phyloP scores from a whole-genome alignment of 495 filamentous ascomycete genomes.

The Podospora pseudoanserina region DNA sequence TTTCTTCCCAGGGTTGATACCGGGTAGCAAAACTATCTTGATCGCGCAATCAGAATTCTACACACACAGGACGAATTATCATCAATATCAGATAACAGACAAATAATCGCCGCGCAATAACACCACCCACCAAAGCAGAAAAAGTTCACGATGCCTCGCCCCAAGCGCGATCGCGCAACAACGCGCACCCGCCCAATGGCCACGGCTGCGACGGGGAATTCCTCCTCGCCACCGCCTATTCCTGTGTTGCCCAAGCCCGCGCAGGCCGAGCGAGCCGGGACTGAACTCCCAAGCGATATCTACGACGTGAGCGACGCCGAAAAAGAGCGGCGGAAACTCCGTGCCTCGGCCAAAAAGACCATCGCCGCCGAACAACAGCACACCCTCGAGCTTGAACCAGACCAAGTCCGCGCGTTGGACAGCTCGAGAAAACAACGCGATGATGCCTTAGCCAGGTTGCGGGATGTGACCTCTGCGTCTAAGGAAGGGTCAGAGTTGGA shows the following conservation, averaged over 20 bases:
- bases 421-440: slow-evolving; percentile 35
- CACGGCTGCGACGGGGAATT: background rate
- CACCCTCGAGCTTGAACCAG: slow-evolving; percentile 19
- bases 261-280: background rate
- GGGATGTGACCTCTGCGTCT: slow-evolving; percentile 39
- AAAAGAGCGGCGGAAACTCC: slow-evolving; percentile 32
- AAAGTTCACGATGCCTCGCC: slow-evolving; percentile 39
- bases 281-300: slow-evolving; percentile 31
- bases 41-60: background rate
- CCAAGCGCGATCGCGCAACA: slow-evolving; percentile 40
- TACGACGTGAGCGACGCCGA: slow-evolving; percentile 47
- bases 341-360: slow-evolving; percentile 7
- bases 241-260: background rate
- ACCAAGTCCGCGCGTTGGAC: slow-evolving; percentile 33
- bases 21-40: background rate
- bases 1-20: background rate
- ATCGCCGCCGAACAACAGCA: background rate
- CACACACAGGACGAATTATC: background rate
- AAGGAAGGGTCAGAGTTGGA: slow-evolving; percentile 30
- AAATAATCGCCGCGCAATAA: background rate
- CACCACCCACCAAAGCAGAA: background rate
- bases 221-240: slow-evolving; percentile 17
- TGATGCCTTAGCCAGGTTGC: slow-evolving; percentile 37
- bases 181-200: slow-evolving; percentile 1
- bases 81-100: background rate